A percentile compares a stretch with the other conserved stretches of the same genome.
Conservation (phyloP, 2,329 filamentous ascomycete genomes). For the Penicillium concentricum region DNA sequence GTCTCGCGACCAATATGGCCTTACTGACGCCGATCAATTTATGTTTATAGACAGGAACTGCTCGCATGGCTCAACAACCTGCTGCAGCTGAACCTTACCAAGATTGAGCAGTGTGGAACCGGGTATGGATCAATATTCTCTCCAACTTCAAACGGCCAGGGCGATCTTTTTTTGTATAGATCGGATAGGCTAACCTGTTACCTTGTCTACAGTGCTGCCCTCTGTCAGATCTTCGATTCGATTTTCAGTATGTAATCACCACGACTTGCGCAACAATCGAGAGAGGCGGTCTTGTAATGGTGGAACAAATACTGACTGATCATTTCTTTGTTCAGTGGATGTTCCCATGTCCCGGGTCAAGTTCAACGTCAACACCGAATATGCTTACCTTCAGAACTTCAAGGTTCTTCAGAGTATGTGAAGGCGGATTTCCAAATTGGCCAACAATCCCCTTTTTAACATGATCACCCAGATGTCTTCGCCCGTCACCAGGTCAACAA, state of each 20-base stretch:
- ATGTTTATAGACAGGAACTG: conserved; percentile 76
- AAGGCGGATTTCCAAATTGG: not conserved
- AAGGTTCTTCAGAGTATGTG: conserved; percentile 89
- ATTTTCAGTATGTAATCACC: conserved; percentile 68
- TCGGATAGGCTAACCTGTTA: conserved; percentile 1
- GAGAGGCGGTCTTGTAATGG: not conserved
- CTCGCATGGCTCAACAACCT: conserved; percentile 96
- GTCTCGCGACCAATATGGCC: conserved; percentile 10
- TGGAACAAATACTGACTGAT: conserved; percentile 12
- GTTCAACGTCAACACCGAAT: conserved; percentile 97
- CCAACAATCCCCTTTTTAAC: conserved; percentile 7
- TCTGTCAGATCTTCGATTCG: conserved; percentile 97
- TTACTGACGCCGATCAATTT: conserved; percentile 11
- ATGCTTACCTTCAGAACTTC: conserved; percentile 97
- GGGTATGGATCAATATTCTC: conserved; percentile 62
- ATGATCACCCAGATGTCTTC: conserved; percentile 62
- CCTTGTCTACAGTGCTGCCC: conserved; percentile 66
- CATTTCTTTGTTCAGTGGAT: conserved; percentile 57
- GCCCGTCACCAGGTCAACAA: conserved; percentile 84
- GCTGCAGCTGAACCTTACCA: conserved; percentile 95
- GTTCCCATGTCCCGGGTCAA: conserved; percentile 94
- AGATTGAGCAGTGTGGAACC: conserved; percentile 98
- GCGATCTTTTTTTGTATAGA: not conserved
- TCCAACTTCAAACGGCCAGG: not conserved
- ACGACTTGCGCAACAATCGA: not conserved